Base-by-base conservation (phyloP, 208 protist species). In the Crithidia sp. region DNA sequence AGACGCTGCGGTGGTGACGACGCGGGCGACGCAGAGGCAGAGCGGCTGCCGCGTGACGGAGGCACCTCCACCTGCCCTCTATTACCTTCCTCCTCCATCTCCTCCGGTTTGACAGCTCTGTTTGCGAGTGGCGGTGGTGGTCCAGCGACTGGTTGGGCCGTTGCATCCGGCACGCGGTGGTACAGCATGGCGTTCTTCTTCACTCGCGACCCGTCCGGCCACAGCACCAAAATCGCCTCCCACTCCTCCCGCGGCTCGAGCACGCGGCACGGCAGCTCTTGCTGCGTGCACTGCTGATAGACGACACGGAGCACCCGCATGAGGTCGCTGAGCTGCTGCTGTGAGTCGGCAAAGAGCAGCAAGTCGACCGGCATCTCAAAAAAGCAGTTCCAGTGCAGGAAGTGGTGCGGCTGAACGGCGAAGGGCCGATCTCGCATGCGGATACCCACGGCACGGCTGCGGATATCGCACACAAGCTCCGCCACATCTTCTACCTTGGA, bases 331-430 rank as follows among this genome's bases (percentile, higher is more conserved):
- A 65, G 47, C 47, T 76, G 67, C n/a, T 57, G 68, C 1, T 7
- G 12, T 9, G 56, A 70, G 8, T 62, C 47, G 5, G 60, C 45
- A 43, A 77, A 78, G 8, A 84, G 62, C 14, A 85, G 55, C 37
- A 79, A 14, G 61, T 88, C 83, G 8, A 88, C 83, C 8, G 83
- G 79, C 79, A 88, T 85, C 67, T 84, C 79, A 47, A 65, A 67
- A 56, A 83, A 85, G 71, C 64, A 62, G 44, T 69, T 60, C 59
- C 54, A 49, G 49, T 41, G 28, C 7, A 55, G 3, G 44, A 28
- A 40, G 59, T 69, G 45, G 10, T 61, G 19, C 45, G 60, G 40
- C 58, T 44, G 7, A 2, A 77, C 39, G 14, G 73, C 57, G 40
- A 85, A 85, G 14, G 83, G 83, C 0, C 59, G 68, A 7, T n/a